Evolutionary conservation across 2,329 filamentous ascomycete species (phyloP), one percentile per base, ranked within the genome.

Genomic region (Aspergillus amoenus): DNA sequence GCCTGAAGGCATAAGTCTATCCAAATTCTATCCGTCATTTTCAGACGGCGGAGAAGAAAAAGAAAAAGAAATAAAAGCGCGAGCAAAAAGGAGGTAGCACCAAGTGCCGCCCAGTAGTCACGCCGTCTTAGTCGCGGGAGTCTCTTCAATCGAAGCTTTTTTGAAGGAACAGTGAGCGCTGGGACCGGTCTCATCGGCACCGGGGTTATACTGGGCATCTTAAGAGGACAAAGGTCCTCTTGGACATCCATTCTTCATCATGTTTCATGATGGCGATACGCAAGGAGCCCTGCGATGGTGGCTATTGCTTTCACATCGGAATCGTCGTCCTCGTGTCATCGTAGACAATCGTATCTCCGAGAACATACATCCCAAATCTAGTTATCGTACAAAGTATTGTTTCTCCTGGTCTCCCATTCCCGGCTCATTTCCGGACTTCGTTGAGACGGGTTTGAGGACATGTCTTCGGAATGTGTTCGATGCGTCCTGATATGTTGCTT

Each of bases 401-500:
- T 62, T 46, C 57, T 50, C 22, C 57, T 60, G 7, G 51, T 49
- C 50, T 55, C 34, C 55, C 60, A 59, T 24, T 57, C 52, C 12
- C 52, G 52, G 34, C 39, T 60, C 37, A 49, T 48, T 18, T 63
- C 64, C 12, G 44, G 53, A 3, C 61, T 62, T 21, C 62, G 56
- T 13, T 61, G 58, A n/a, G 55, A 47, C 12, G 55, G 21, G 6
- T 56, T 56, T 5, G 66, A 64, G 5, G 66, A 66, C 61, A 68
- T 68, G 2, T 73, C 71, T 18, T 74, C 68, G 0, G 70, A 72
- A 44, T 70, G 69, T 0, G 68, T 70, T 37, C 74, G 71, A 68
- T 88, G 85, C 1, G 85, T 88, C 37, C 85, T 78, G 43, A 84
- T 84, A 64, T 88, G 85, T 70, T 88, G 85, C 71, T 88, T 86